Evolutionary conservation across 352 stramenopile genomes (phyloP).

Genomic region (Pythium brassicae): DNA sequence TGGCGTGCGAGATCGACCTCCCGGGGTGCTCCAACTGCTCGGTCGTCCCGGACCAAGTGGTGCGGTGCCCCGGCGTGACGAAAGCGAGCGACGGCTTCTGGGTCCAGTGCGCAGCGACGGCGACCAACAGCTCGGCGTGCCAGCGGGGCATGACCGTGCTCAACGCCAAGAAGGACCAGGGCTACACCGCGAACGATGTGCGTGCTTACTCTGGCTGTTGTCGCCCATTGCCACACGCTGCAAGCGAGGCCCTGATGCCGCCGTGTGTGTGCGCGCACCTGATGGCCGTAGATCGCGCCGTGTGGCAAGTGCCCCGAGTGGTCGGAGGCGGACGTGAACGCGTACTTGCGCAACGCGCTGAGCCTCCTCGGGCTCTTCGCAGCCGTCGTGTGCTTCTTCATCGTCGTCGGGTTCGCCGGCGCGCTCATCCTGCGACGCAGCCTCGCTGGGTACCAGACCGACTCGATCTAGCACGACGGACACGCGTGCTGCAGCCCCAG

Average conservation of each 20-base stretch:
- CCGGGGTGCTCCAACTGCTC: slow-evolving; percentile 79
- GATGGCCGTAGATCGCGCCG: slow-evolving; percentile 35
- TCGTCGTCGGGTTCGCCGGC: slow-evolving; percentile 61
- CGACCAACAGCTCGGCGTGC: slow-evolving; percentile 24
- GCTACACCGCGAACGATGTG: slow-evolving; percentile 61
- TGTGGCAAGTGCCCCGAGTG: slow-evolving; percentile 81
- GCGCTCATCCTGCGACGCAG: slow-evolving; percentile 71
- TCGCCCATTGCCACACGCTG: background rate
- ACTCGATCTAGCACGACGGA: slow-evolving; percentile 52
- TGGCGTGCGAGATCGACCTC: slow-evolving; percentile 71
- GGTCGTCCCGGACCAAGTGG: slow-evolving; percentile 17
- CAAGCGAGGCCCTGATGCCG: background rate
- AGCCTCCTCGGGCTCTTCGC: slow-evolving; percentile 64
- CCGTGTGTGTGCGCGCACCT: background rate
- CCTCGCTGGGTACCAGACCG: slow-evolving; percentile 77
- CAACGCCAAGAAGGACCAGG: slow-evolving; percentile 42
- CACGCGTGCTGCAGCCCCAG: background rate
- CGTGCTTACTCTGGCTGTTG: slow-evolving; percentile 10
- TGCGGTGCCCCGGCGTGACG: slow-evolving; percentile 39
- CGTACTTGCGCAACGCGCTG: slow-evolving; percentile 58
- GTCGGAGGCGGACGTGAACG: slow-evolving; percentile 58
- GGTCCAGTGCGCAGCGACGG: slow-evolving; percentile 29
- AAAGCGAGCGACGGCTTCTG: slow-evolving; percentile 30
- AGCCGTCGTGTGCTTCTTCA: slow-evolving; percentile 70
- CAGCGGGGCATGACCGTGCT: slow-evolving; percentile 51